phyloP scores from a whole-genome alignment of 805 yeast species.

The Cyberlindnera xylosilytica region DNA sequence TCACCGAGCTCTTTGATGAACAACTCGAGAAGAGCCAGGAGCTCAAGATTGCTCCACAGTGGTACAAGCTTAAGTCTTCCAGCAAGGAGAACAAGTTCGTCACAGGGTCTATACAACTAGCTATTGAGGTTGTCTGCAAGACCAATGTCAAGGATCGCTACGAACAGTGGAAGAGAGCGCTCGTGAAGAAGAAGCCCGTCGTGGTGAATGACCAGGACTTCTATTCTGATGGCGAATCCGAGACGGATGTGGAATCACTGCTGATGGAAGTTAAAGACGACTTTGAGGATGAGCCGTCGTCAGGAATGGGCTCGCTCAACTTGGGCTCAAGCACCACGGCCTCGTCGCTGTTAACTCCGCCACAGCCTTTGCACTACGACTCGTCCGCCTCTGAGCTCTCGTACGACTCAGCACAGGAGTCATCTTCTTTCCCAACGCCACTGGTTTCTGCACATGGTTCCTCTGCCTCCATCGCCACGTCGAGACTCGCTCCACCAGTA shows the following conservation, averaged over 20 bases:
- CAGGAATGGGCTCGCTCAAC: constrained; percentile 1
- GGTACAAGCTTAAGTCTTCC: constrained; percentile 45
- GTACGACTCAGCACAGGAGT: constrained; percentile 1
- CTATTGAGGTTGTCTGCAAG: constrained; percentile 36
- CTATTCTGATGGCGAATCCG: constrained; percentile 26
- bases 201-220: constrained; percentile 25
- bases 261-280: constrained; percentile 9
- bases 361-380: background rate
- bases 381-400: constrained; percentile 6
- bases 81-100: constrained; percentile 39
- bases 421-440: background rate
- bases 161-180: constrained; percentile 18
- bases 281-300: background rate
- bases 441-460: background rate
- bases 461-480: background rate
- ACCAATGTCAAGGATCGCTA: constrained; percentile 18
- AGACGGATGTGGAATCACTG: constrained; percentile 26
- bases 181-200: constrained; percentile 4
- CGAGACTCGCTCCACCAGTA: background rate
- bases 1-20: constrained; percentile 20
- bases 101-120: constrained; percentile 45
- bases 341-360: background rate
- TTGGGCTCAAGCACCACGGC: background rate
- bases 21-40: constrained; percentile 6
- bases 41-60: constrained; percentile 29